Conservation (phyloP, 805 yeast species). For the Huiozyma sinensis region DNA sequence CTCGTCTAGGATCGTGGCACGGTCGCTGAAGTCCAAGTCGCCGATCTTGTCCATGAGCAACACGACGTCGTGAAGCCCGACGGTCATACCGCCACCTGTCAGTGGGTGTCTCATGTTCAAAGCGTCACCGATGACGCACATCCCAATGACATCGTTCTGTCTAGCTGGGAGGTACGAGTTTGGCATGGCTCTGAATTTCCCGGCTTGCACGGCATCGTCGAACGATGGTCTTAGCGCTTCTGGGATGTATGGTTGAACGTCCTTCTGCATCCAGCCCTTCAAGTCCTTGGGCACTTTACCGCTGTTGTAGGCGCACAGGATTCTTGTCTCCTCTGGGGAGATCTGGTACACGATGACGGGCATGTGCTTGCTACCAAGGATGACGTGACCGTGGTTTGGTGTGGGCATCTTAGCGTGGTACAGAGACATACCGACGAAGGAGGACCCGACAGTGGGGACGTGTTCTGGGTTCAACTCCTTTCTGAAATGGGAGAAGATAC, state of each 20-base stretch:
- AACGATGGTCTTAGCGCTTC: conserved; percentile 55
- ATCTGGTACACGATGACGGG: conserved; percentile 88
- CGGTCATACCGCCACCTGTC: conserved; percentile 99
- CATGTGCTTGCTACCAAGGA: conserved; percentile 65
- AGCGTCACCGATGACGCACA: conserved; percentile 83
- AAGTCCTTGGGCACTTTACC: conserved; percentile 63
- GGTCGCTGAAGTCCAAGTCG: conserved; percentile 40
- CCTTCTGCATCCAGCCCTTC: conserved; percentile 44
- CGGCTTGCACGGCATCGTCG: conserved; percentile 44
- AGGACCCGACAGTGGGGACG: conserved; percentile 63
- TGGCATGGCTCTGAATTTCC: conserved; percentile 77
- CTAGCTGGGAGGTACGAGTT: conserved; percentile 81
- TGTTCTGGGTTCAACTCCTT: conserved; percentile 52
- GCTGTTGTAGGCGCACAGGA: conserved; percentile 77
- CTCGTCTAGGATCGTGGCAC: conserved; percentile 43
- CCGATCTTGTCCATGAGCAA: conserved; percentile 42
- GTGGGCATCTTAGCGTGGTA: conserved; percentile 66
- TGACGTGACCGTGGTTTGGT: conserved; percentile 77
- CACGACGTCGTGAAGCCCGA: conserved; percentile 78
- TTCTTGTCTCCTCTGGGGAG: conserved; percentile 71
- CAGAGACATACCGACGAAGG: conserved; percentile 77
- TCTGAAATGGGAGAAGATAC: conserved; percentile 88
- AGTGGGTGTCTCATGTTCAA: conserved; percentile 96
- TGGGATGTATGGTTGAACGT: conserved; percentile 66
- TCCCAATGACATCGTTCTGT: conserved; percentile 59